Conservation (phyloP, 495 filamentous ascomycete genomes). For the Lophiostoma macrostomum region DNA sequence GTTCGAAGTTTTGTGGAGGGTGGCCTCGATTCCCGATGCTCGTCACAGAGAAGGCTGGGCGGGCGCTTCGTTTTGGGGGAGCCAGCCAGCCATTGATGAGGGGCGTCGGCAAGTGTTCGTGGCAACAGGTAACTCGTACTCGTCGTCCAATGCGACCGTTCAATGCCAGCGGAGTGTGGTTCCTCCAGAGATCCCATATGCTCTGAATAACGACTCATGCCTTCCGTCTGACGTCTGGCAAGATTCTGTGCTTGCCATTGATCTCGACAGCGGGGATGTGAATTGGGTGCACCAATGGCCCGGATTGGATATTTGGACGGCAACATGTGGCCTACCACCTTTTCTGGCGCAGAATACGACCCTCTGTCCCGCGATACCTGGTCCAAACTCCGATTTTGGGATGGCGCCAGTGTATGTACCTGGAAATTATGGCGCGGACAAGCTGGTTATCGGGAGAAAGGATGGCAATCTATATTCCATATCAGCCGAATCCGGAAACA, state of each 20-base stretch:
- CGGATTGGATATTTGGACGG: conserved; percentile 37
- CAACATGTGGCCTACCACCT: conserved; percentile 34
- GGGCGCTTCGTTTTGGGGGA: conserved; percentile 43
- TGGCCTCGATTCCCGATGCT: conserved; percentile 33
- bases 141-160: conserved; percentile 20
- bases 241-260: conserved; percentile 40
- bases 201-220: conserved; percentile 19
- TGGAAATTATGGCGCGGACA: conserved; percentile 28
- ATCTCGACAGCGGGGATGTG: conserved; percentile 34
- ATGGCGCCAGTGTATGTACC: conserved; percentile 46
- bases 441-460: conserved; percentile 44
- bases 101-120: conserved; percentile 41
- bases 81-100: conserved; percentile 43
- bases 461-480: conserved; percentile 42
- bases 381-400: conserved; percentile 44
- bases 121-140: conserved; percentile 43
- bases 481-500: conserved; percentile 34
- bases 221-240: conserved; percentile 38
- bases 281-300: conserved; percentile 39
- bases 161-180: conserved; percentile 37
- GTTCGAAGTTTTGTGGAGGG: conserved; percentile 38
- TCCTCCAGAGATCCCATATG: too few relatives aligned
- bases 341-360: conserved; percentile 11
- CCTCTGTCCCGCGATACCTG: conserved; percentile 39
- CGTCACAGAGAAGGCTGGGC: conserved; percentile 32